A percentile compares a stretch with the other conserved stretches of the same genome.
These are phyloP conservation scores for Psilocybe tampanensis DNA, from an alignment of 768 basidiomycete species.

Conservation along the genomic window DNA sequence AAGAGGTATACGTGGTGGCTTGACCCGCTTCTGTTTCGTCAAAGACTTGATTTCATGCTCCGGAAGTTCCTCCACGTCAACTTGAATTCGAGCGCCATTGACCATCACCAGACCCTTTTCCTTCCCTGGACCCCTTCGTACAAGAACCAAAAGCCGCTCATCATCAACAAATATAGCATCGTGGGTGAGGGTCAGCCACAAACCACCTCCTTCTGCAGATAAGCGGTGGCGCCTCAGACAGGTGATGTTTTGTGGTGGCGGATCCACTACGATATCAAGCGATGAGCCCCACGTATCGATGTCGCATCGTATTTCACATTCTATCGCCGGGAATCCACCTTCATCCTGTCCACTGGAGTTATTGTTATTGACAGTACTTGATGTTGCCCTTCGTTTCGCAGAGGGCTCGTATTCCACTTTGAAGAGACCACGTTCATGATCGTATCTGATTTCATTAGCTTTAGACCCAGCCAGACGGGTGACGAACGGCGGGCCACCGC, in stretches of 20 bases:
- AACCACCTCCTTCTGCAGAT: conserved; percentile 84
- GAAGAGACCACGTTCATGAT: conserved; percentile 83
- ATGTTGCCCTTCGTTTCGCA: conserved; percentile 44
- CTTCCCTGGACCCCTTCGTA: conserved; percentile 74
- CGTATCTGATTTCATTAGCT: conserved; percentile 75
- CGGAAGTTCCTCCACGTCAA: conserved; percentile 88
- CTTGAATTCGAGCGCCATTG: conserved; percentile 82
- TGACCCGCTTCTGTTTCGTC: conserved; percentile 82
- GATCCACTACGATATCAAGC: conserved; percentile 89
- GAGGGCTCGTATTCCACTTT: conserved; percentile 83
- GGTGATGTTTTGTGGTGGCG: conserved; percentile 82
- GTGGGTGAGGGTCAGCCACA: conserved; percentile 93
- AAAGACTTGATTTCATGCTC: conserved; percentile 86
- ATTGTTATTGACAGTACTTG: conserved; percentile 17
- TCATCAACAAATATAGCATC: conserved; percentile 77
- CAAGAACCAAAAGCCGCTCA: conserved; percentile 73
- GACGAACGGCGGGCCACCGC: conserved; percentile 91
- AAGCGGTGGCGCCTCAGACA: conserved; percentile 87
- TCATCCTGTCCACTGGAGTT: conserved; percentile 28
- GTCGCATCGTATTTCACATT: conserved; percentile 92
- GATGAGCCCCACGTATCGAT: conserved; percentile 85
- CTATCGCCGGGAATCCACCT: conserved; percentile 55
- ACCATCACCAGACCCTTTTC: conserved; percentile 86
- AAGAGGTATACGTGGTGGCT: conserved; percentile 83
- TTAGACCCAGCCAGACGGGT: conserved; percentile 83